phyloP scores from a whole-genome alignment of 2,329 filamentous ascomycete genomes.

The Nigrograna mackinnonii region DNA sequence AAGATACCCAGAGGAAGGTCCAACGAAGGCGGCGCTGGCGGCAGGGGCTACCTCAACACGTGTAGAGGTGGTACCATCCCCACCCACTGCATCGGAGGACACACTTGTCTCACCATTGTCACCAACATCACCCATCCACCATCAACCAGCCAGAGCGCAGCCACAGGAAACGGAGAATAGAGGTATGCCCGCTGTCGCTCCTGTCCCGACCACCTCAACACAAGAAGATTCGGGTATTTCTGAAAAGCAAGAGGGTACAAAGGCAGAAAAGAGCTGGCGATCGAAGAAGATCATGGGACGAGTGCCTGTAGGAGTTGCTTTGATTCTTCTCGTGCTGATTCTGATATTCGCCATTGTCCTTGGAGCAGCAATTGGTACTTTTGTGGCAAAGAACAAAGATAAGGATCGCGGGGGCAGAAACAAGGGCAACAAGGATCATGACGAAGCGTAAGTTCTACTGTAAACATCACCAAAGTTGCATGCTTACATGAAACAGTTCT shows the following conservation, averaged over 20 bases:
- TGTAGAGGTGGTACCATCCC: constrained; percentile 20
- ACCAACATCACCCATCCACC: neutral
- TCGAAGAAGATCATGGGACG: constrained; percentile 51
- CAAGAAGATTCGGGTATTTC: constrained; percentile 20
- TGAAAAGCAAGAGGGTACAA: constrained; percentile 32
- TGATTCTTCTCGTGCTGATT: constrained; percentile 50
- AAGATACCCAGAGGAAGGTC: constrained; percentile 78
- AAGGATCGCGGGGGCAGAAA: constrained; percentile 15
- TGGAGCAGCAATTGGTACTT: constrained; percentile 58
- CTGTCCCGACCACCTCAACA: constrained; percentile 16
- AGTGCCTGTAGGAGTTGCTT: constrained; percentile 55
- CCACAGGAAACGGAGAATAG: neutral
- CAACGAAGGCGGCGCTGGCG: constrained; percentile 57
- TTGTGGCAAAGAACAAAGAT: constrained; percentile 48
- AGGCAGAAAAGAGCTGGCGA: constrained; percentile 40
- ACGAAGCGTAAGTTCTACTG: constrained; percentile 31
- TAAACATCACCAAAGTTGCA: neutral
- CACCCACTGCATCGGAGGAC: constrained; percentile 24
- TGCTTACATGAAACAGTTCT: constrained; percentile 26
- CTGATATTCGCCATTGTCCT: constrained; percentile 52
- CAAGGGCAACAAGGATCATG: constrained; percentile 15
- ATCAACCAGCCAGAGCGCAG: neutral
- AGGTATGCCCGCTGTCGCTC: neutral
- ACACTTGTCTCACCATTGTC: neutral
- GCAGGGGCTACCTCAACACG: constrained; percentile 37